Evolutionary conservation across 2,329 filamentous ascomycete species (phyloP), one percentile per base, ranked within the genome.

Genomic region (Hypomyces rosellus): DNA sequence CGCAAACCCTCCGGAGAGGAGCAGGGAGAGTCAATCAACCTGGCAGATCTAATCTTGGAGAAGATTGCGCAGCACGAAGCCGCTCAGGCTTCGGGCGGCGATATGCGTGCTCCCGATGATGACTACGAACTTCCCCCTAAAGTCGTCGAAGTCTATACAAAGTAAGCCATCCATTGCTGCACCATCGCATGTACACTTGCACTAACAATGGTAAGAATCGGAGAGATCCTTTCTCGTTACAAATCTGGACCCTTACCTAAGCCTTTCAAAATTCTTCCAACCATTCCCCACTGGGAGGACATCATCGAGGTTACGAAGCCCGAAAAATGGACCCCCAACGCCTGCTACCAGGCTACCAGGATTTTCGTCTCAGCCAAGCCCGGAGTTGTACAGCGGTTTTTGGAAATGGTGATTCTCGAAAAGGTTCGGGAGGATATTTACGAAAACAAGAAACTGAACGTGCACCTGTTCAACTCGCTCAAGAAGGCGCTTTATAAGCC

Each of bases 221-320:
- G 91, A 54, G 76, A 91, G 58, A 86, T 97, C 54, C 78, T 99
- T 52, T 90, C 89, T 22, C 83, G 92, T 57, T 97, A 96, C 75
- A 96, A 95, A 71, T 92, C 88, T 13, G 93, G 93, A n/a, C 92
- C 92, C 58, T 78, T 99, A 33, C 93, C 93, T 16, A 99, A 99
- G 70, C 92, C 92, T 1, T 95, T 99, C 78, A 97, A 97, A 71
- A 90, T 97, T 57, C 79, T 99, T 8, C 93, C 93, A 2, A 91
- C 90, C 1, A 82, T 97, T 13, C 90, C 90, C 7, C 69, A 93
- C 61, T 97, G 91, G 90, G 88, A 93, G 64, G 87, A 89, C 16
- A 87, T 96, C 36, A 81, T 96, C 59, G 77, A 84, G 56, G 81
- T 95, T 49, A 95, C 90, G n/a, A 80, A 84, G 30, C 91, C 92